Base-by-base conservation (phyloP, 306 rosid genomes). In the Acacia acuminata region DNA sequence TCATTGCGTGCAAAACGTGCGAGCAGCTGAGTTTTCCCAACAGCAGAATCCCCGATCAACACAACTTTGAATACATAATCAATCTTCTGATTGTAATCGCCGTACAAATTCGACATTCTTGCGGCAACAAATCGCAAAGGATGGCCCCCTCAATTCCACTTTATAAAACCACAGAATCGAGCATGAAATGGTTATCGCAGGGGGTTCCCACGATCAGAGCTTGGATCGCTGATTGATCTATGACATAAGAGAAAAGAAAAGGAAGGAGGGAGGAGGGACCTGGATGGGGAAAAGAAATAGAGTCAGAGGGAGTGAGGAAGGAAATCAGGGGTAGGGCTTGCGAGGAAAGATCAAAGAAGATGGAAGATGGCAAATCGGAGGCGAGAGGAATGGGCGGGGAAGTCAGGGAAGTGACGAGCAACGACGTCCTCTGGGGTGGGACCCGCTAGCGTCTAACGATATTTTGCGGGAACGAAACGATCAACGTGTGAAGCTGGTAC, bases 21-120 rank as follows among this genome's bases (percentile, higher is more conserved):
- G 7, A 95, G 90, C 32, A 95, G 87, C 83, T 95, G 98, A 50
- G 97, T 93, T 78, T 95, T 95, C 4, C 98, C 98, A 5, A 95
- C 98, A 1, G 98, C 97, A 3, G 98, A 95, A 68, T 95, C 98
- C 24, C 98, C 98, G 20, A 93, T 95, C 90, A 95, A 79, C 50
- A 94, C 98, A 69, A 95, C 97, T 88, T 95, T 95, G 88, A 93
- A 93, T 17, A 95, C 98, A 71, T 95, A 95, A 84, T 95, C 98
- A 81, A 93, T 91, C 88, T 94, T 94, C 79, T 88, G 92, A 78
- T 76, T 90, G 75, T 82, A 93, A 88, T 91, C 97, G 15, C 95
- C 97, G 77, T 94, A 86, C 82, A 91, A 84, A 85, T 90, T 93
- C 90, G 97, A 90, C 97, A 91, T 94, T 55, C 78, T 90, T 77